These are phyloP conservation scores for Cladosporium austrohemisphaericum DNA, from an alignment of 2,329 filamentous ascomycete genomes.

Conservation along the genomic window DNA sequence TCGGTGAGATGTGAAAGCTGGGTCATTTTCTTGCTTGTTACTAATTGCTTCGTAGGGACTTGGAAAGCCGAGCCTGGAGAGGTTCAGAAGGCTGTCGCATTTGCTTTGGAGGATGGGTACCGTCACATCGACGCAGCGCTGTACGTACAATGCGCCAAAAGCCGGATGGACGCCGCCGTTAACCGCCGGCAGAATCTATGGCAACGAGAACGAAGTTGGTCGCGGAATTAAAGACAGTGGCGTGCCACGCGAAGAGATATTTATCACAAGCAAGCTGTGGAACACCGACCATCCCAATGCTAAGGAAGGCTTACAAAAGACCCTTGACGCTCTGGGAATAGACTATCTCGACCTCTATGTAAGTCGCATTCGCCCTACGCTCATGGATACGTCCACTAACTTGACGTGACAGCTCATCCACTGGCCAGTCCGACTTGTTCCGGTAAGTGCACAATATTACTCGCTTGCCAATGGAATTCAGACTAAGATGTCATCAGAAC, in stretches of 20 bases:
- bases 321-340: conserved; percentile 38
- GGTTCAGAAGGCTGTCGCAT: conserved; percentile 33
- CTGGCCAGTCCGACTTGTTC: not conserved
- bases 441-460: not conserved
- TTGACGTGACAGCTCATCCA: not conserved
- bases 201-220: conserved; percentile 44
- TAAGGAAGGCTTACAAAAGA: conserved; percentile 36
- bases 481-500: not conserved
- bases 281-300: conserved; percentile 48
- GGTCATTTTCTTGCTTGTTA: not conserved
- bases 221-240: conserved; percentile 36
- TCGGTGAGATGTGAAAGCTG: conserved; percentile 23
- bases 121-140: conserved; percentile 46
- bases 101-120: conserved; percentile 48
- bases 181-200: conserved; percentile 39
- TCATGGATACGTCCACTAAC: too few relatives aligned
- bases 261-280: conserved; percentile 58
- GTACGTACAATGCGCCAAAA: not conserved
- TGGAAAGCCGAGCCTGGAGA: conserved; percentile 35
- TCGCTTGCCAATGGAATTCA: not conserved
- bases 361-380: too few relatives aligned
- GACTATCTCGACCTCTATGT: conserved; percentile 45
- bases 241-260: conserved; percentile 29
- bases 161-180: conserved; percentile 2
- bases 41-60: conserved; percentile 22